Percentiles rank a stretch among this genome's conserved stretches.
phyloP scores from a whole-genome alignment of 108 stramenopile genomes.

The Pseudonitzschia multiseries region DNA sequence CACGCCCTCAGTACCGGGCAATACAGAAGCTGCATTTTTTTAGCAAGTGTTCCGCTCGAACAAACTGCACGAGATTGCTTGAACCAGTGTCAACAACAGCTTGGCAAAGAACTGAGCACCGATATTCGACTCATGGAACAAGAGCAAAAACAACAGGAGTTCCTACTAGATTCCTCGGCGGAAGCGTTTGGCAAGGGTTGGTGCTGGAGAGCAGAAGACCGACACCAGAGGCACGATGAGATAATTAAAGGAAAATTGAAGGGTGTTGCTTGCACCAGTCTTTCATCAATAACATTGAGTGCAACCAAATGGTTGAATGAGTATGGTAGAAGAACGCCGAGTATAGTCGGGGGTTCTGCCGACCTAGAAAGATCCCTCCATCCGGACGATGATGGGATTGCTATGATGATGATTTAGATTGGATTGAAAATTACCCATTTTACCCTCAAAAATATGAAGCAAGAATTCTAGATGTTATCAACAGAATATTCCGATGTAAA shows the following conservation, averaged over 20 bases:
- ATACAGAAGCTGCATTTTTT: slow-evolving; percentile 29
- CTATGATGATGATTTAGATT: slow-evolving; percentile 4
- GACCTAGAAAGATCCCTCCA: background rate
- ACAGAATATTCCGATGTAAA: no score
- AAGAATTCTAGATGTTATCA: no score
- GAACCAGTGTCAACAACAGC: slow-evolving; percentile 14
- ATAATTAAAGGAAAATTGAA: slow-evolving; percentile 1
- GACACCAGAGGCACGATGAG: slow-evolving; percentile 29
- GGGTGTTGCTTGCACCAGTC: background rate
- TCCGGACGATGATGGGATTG: slow-evolving; percentile 1
- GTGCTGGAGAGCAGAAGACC: slow-evolving; percentile 28
- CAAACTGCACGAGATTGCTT: background rate
- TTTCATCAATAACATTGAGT: background rate
- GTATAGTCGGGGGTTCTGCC: background rate
- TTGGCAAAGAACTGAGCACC: slow-evolving; percentile 24
- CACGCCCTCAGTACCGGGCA: slow-evolving; percentile 18
- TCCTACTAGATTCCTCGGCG: background rate
- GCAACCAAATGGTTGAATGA: slow-evolving; percentile 12
- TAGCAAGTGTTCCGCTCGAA: background rate
- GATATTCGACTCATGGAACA: background rate
- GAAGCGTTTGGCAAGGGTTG: background rate
- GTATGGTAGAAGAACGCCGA: slow-evolving; percentile 13
- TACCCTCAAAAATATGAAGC: no score
- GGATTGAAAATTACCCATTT: no score
- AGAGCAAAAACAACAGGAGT: background rate